Base-by-base conservation (phyloP, 768 basidiomycete genomes). In the Pleurotus citrinopileatus region DNA sequence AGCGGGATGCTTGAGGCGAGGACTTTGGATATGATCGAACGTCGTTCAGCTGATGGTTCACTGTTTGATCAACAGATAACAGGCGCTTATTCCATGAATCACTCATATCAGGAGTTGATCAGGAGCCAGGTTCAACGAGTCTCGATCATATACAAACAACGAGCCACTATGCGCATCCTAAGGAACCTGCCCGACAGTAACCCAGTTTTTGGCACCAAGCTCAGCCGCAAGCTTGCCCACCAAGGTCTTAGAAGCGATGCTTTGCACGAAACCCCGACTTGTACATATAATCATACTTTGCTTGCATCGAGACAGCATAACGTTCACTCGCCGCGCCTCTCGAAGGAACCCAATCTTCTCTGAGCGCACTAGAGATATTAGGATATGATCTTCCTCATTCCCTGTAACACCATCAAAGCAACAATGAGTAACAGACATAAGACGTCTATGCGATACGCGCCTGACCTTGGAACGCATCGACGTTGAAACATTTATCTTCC, bases 291-390 rank as follows among this genome's bases (percentile, higher is more conserved):
- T 82, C 89, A 93, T 92, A 26, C 83, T 86, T 47, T 69, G 74
- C 66, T 87, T 87, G 75, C 86, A 91, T 28, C 91, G 81, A 42
- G 84, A 86, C 6, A 93, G 83, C 89, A 94, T 91, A 54, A 94
- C 91, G 83, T 94, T 93, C 51, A 87, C 85, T 15, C 91, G 78
- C 25, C 84, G 73, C 25, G 62, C 19, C 52, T 83, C 80, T 5
- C 62, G 56, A 52, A 91, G 66, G 60, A 91, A 91, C 0, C 89
- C 89, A 23, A 86, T 70, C 3, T 73, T 76, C 28, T 67, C 68
- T 0, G 87, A 77, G 22, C 89, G 77, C 4, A 89, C 88, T 13
- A 88, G 58, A 5, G 89, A 91, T 43, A 91, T 76, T 55, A 91
- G 76, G 42, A 91, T 85, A 26, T 80, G 81, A 55, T 88, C 81